Base-by-base conservation (phyloP, 148 eudicot genomes). In the Camellia sinensis region DNA sequence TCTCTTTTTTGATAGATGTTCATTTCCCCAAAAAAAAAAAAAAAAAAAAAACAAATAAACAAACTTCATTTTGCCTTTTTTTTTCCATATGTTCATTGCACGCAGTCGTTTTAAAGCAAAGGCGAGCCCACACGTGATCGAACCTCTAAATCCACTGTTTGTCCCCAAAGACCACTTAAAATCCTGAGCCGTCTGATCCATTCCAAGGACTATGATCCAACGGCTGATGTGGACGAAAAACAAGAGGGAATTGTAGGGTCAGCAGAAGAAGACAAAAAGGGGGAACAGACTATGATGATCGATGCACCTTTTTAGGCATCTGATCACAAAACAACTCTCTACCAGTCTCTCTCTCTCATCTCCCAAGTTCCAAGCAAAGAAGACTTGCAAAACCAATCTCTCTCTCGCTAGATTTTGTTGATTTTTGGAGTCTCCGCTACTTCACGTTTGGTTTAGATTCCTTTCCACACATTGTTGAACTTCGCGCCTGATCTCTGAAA, bases 391-490 rank as follows among this genome's bases (percentile, higher is more conserved):
- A 18, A 18, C 12, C 4, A 56, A 19, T 5, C 46, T 12, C 2
- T 54, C 4, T 71, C 70, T 63, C 67, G 40, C 68, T 54, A 66
- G 14, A 0, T 78, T 56, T 14, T 69, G 52, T 17, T 6, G 10
- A 7, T 13, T 79, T 79, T 5, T 78, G 73, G 46, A 79, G 76
- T 79, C 43, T 71, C 76, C 76, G n/a, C 46, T 79, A 71, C 81
- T 79, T 60, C 81, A 79, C 81, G 50, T 41, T 79, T 71, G 22
- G 69, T 61, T 48, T 40, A 21, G 76, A 79, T 79, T 60, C 81
- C 74, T 78, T 70, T 37, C 59, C 18, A 22, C 5, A 17, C 53
- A 40, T 37, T 12, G 40, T 50, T 79, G 50, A 21, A 70, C 56
- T 57, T 66, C 66, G 68, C 67, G 48, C 57, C 77, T 46, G 67